These are phyloP conservation scores for Zostera marina DNA, from an alignment of 116 monocot genomes.

Conservation along the genomic window DNA sequence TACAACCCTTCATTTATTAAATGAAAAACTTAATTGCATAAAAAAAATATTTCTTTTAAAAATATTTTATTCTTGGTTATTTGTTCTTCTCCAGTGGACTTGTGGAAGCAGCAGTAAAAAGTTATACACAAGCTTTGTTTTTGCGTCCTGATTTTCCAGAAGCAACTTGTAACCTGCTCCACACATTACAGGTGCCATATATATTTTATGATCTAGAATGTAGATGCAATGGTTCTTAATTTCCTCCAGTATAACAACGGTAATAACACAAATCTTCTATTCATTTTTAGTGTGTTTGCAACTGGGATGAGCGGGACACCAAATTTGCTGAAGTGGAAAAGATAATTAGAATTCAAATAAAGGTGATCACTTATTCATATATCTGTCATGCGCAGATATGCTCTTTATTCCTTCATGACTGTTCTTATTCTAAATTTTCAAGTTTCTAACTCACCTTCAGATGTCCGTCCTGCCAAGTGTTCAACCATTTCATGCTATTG, in stretches of 20 bases:
- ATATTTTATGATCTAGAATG: not conserved
- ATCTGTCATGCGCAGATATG: not conserved
- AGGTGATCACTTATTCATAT: constrained; percentile 27
- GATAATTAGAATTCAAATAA: constrained; percentile 86
- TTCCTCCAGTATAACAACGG: too few species aligned
- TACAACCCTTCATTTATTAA: too few species aligned
- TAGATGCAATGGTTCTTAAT: too few species aligned
- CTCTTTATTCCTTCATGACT: not conserved
- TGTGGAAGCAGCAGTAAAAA: constrained; percentile 83
- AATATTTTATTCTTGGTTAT: constrained; percentile 24
- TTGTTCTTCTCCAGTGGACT: constrained; percentile 61
- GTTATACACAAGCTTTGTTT: constrained; percentile 71
- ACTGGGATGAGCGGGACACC: constrained; percentile 82
- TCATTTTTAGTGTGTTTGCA: constrained; percentile 65
- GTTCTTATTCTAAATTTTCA: too few species aligned
- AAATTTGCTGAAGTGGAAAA: constrained; percentile 83
- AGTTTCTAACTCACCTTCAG: not conserved
- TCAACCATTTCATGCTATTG: constrained; percentile 99
- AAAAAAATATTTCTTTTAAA: too few species aligned
- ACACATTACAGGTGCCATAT: constrained; percentile 60
- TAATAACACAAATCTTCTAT: not conserved
- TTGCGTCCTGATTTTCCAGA: constrained; percentile 93
- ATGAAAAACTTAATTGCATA: too few species aligned
- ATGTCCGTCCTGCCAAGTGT: constrained; percentile 35
- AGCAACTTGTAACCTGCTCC: constrained; percentile 91